Conservation (phyloP, 1,139 yeast genomes). For the Geotrichum carabidarum region DNA sequence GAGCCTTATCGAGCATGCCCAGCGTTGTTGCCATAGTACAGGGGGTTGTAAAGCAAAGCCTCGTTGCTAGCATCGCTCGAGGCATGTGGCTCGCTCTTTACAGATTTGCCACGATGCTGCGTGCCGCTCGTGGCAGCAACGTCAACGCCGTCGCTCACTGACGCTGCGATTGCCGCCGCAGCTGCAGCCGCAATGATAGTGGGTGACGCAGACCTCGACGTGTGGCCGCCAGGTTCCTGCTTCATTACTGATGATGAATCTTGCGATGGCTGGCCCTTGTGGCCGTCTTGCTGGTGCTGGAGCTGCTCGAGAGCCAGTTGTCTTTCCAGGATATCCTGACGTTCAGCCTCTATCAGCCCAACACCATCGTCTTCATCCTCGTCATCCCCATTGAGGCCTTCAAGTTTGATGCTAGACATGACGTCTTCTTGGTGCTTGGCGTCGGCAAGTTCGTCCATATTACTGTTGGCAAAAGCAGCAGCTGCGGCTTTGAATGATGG, state of each 20-base stretch:
- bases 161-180: constrained; percentile 17
- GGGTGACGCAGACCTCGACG: constrained; percentile 13
- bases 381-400: constrained; percentile 16
- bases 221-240: background rate
- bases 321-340: constrained; percentile 6
- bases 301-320: constrained; percentile 7
- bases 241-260: background rate
- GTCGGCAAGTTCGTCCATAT: constrained; percentile 16
- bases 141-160: constrained; percentile 3
- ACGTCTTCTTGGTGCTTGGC: constrained; percentile 20
- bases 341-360: constrained; percentile 5
- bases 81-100: background rate
- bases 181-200: constrained; percentile 16
- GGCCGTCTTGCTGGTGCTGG: constrained; percentile 1
- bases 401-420: constrained; percentile 19
- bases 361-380: constrained; percentile 15
- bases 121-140: constrained; percentile 4
- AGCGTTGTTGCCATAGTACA: background rate
- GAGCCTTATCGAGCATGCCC: background rate
- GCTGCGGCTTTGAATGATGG: constrained; percentile 21
- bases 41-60: background rate
- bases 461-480: constrained; percentile 21
- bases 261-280: background rate
- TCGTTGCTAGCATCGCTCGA: background rate
- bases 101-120: background rate